Base-by-base conservation (phyloP, 148 eudicot genomes). In the Dysphania ambrosioides region DNA sequence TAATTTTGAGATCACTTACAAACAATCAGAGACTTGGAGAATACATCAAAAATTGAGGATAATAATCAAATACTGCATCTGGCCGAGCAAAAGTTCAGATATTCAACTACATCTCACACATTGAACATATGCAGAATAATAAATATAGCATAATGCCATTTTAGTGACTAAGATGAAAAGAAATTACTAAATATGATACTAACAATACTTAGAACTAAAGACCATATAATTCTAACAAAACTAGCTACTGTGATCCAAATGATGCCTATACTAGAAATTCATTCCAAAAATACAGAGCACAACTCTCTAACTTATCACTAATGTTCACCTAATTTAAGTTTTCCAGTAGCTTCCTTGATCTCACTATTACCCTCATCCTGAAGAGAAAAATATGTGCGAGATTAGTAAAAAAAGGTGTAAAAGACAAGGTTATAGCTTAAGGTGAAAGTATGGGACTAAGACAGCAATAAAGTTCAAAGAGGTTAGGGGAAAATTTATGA, bases 311-410 rank as follows among this genome's bases (percentile, higher is more conserved):
- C 56, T 72, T 41, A 80, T 72, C 80, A 80, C 77, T 76, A 66
- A 44, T 71, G 79, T 67, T 80, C 80, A 71, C 55, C 78, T 83
- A 82, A 69, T 57, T 78, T 84, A 9, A 34, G 66, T 70, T 85
- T 87, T 59, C 55, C 88, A 41, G 86, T 59, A 60, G 87, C 81
- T 80, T 90, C 94, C 84, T 88, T 88, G 72, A 82, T 87, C 80
- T 86, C 94, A 35, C 86, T 90, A 6, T 82, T 87, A 51, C 78
- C 90, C 60, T 88, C 94, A 67, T 90, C 91, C 91, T 87, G 79
- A 68, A 69, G 65, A 24, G 2, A 41, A 26, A 71, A 24, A 27
- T 70, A 53, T 40, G 36, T 4, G 7, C 44, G 57, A 23, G 68
- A 68, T 75, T n/a, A 75, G 62, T 23, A 26, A 55, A 3, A n/a